A percentile compares a stretch with the other conserved stretches of the same genome.
These are phyloP conservation scores for Sergeia podlipaevii DNA, from an alignment of 208 protist genomes.

Conservation along the genomic window DNA sequence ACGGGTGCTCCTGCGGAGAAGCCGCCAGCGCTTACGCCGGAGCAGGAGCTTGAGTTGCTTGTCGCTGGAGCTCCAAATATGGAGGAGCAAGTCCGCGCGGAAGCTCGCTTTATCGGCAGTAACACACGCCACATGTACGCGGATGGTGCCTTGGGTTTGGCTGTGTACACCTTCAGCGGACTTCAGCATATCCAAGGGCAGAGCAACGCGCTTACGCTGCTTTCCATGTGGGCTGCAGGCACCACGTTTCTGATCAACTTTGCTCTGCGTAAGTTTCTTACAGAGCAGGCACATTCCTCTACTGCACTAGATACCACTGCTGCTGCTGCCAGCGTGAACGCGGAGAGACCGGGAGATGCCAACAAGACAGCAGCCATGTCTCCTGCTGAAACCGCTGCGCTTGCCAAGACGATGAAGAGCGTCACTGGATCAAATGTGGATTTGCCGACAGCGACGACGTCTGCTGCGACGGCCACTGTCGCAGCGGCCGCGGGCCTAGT, in stretches of 20 bases:
- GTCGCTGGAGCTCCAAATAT: conserved; percentile 36
- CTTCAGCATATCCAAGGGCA: conserved; percentile 71
- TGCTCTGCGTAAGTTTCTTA: conserved; percentile 45
- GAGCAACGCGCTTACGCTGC: conserved; percentile 57
- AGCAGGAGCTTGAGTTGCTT: conserved; percentile 40
- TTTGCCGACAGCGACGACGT: neutral
- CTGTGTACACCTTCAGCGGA: conserved; percentile 62
- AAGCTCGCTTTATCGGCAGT: conserved; percentile 27
- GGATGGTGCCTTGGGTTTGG: conserved; percentile 40
- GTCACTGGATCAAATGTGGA: neutral
- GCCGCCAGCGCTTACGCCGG: neutral
- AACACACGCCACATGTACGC: conserved; percentile 57
- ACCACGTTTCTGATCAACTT: conserved; percentile 68
- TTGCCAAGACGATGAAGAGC: neutral
- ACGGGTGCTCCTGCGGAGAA: too few species aligned
- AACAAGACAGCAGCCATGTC: neutral
- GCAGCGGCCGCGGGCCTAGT: neutral
- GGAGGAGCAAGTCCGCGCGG: conserved; percentile 18
- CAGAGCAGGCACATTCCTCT: conserved; percentile 16
- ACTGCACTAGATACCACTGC: neutral
- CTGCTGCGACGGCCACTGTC: neutral
- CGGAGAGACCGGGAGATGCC: conserved; percentile 8
- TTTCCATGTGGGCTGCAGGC: conserved; percentile 73
- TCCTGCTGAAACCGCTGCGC: neutral
- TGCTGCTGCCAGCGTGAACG: neutral